Conservation (phyloP, 495 filamentous ascomycete genomes). For the Podospora australis region DNA sequence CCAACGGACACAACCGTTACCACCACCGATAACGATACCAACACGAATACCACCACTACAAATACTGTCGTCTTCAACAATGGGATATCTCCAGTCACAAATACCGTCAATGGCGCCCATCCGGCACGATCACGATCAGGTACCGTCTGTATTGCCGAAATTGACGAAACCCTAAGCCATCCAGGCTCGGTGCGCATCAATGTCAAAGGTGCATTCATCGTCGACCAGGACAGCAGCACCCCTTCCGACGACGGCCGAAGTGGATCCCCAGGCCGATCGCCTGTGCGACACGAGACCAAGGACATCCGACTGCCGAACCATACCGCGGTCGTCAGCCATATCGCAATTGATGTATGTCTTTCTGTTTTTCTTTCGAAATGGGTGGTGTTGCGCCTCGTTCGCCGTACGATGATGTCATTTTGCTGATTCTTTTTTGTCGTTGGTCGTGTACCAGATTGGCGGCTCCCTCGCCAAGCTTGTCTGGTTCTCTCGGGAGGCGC, state of each 20-base stretch:
- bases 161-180: constrained; percentile 72
- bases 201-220: constrained; percentile 91
- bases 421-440: neutral
- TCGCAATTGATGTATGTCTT: constrained; percentile 81
- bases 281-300: constrained; percentile 67
- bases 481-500: constrained; percentile 86
- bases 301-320: constrained; percentile 96
- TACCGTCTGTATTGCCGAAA: constrained; percentile 44
- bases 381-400: neutral
- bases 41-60: neutral
- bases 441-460: constrained; percentile 61
- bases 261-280: constrained; percentile 39
- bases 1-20: neutral
- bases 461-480: constrained; percentile 93
- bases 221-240: constrained; percentile 60
- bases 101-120: neutral
- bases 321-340: constrained; percentile 86
- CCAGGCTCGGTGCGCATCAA: constrained; percentile 89
- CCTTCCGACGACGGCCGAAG: constrained; percentile 49
- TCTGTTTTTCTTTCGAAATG: constrained; percentile 3
- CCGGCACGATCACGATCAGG: constrained; percentile 11
- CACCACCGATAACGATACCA: neutral
- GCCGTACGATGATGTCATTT: constrained; percentile 18
- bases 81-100: neutral
- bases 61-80: neutral